These are phyloP conservation scores for Backusella luteola DNA, from an alignment of 192 early-diverging fungal genomes.

Conservation along the genomic window DNA sequence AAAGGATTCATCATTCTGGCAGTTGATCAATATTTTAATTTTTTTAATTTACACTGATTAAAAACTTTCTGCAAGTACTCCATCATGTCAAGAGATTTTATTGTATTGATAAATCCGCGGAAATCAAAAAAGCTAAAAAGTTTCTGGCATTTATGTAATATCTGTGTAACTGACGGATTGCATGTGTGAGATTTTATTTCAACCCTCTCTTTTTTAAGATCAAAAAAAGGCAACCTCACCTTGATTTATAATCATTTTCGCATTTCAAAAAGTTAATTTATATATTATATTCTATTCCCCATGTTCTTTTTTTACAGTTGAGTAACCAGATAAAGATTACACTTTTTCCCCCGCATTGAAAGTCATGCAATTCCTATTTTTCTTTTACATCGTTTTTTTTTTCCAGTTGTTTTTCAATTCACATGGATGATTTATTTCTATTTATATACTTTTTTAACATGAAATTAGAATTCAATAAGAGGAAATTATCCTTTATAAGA, in stretches of 20 bases:
- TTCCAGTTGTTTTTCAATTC: neutral
- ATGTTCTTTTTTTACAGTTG: neutral
- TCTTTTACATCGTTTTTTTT: neutral
- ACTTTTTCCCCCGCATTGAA: neutral
- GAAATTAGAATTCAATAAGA: neutral
- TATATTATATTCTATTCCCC: neutral
- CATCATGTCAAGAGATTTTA: neutral
- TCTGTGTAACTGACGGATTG: neutral
- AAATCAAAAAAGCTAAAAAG: neutral
- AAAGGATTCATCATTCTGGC: neutral
- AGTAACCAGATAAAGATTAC: neutral
- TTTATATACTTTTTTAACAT: neutral
- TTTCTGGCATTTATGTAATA: neutral
- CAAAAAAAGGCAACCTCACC: neutral
- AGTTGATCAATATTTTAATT: neutral
- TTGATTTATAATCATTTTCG: neutral
- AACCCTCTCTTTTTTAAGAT: neutral
- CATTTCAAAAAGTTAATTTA: neutral
- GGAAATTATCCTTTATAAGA: slow-evolving; percentile 1
- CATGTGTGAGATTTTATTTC: neutral
- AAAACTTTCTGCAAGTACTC: neutral
- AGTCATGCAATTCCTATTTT: neutral
- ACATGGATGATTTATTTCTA: neutral
- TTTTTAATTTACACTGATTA: neutral
- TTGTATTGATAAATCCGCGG: neutral